A percentile compares a stretch with the other conserved stretches of the same genome.
Evolutionary conservation across 2,329 filamentous ascomycete genomes (phyloP).

Genomic region (Dactylellina parvicollis): DNA sequence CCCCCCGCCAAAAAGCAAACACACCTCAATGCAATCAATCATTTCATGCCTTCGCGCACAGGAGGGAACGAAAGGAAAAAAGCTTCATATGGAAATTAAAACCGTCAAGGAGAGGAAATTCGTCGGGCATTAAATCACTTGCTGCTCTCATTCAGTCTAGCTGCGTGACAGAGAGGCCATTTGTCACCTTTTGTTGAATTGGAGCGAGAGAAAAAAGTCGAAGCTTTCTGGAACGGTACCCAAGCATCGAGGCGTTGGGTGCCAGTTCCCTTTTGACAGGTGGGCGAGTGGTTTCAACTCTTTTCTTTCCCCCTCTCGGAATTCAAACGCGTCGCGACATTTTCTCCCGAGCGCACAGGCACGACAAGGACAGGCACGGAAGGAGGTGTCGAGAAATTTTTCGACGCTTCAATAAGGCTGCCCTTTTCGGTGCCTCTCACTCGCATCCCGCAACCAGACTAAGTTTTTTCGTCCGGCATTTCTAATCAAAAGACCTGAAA

Average conservation of each 20-base stretch:
- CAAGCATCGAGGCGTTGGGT: constrained; percentile 26
- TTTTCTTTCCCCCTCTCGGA: neutral
- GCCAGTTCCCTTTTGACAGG: constrained; percentile 35
- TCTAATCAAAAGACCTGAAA: constrained; percentile 7
- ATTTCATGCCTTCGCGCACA: constrained; percentile 10
- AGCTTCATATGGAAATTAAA: constrained; percentile 3
- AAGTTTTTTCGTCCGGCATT: neutral
- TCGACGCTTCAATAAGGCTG: constrained; percentile 30
- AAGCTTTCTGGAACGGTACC: constrained; percentile 7
- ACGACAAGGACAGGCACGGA: constrained; percentile 12
- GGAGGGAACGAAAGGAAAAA: neutral
- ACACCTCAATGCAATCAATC: too few relatives aligned
- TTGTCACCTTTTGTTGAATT: neutral
- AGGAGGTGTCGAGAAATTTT: constrained; percentile 26
- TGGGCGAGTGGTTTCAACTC: constrained; percentile 13
- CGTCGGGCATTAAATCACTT: constrained; percentile 26
- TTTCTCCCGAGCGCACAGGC: neutral
- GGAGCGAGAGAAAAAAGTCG: neutral
- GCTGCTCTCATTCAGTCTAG: constrained; percentile 31
- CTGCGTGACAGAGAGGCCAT: neutral
- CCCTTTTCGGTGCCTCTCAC: constrained; percentile 16
- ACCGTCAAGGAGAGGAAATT: constrained; percentile 38
- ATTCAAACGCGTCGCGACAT: constrained; percentile 41
- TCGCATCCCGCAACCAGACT: neutral
- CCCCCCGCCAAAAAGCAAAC: constrained; percentile 24